Percentiles rank a stretch among this genome's conserved stretches.
These are phyloP conservation scores for Hapsidospora chrysogenum DNA, from an alignment of 495 filamentous ascomycete species.

Conservation along the genomic window DNA sequence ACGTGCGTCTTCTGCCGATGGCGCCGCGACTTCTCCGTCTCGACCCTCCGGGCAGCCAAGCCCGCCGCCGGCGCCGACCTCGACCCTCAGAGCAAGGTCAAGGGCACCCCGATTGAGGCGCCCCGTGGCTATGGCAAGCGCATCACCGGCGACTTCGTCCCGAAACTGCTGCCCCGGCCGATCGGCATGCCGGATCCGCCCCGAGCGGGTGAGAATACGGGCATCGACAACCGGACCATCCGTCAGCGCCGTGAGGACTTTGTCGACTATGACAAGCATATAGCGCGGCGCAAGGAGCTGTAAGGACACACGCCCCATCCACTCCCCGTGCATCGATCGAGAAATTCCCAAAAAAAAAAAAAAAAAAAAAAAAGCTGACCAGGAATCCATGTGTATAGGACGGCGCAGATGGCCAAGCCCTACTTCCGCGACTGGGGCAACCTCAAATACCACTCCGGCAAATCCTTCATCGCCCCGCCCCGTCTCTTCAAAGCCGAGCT, in stretches of 20 bases:
- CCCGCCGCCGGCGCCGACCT: slow-evolving; percentile 2
- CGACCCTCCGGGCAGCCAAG: background rate
- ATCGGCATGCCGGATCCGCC: slow-evolving; percentile 68
- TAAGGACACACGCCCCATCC: slow-evolving; percentile 16
- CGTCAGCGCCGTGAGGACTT: slow-evolving; percentile 63
- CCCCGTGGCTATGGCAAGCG: slow-evolving; percentile 37
- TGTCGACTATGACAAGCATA: slow-evolving; percentile 68
- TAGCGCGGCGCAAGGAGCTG: slow-evolving; percentile 54
- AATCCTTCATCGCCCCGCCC: slow-evolving; percentile 69
- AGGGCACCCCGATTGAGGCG: slow-evolving; percentile 27
- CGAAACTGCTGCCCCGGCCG: slow-evolving; percentile 55
- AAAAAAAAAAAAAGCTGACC: slow-evolving; percentile 3
- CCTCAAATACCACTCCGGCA: slow-evolving; percentile 66
- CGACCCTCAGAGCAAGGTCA: slow-evolving; percentile 5
- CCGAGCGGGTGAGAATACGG: slow-evolving; percentile 58
- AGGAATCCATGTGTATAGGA: slow-evolving; percentile 13
- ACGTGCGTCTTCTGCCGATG: slow-evolving; percentile 1
- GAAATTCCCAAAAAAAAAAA: too few species aligned
- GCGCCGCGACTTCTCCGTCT: background rate
- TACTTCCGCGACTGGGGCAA: slow-evolving; percentile 91
- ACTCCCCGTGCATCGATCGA: background rate
- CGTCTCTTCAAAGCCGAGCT: slow-evolving; percentile 56
- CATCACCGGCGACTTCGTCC: slow-evolving; percentile 38
- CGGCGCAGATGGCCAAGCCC: slow-evolving; percentile 48
- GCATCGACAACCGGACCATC: slow-evolving; percentile 49